phyloP scores from a whole-genome alignment of 805 yeast genomes.

The Candida lessepsii region DNA sequence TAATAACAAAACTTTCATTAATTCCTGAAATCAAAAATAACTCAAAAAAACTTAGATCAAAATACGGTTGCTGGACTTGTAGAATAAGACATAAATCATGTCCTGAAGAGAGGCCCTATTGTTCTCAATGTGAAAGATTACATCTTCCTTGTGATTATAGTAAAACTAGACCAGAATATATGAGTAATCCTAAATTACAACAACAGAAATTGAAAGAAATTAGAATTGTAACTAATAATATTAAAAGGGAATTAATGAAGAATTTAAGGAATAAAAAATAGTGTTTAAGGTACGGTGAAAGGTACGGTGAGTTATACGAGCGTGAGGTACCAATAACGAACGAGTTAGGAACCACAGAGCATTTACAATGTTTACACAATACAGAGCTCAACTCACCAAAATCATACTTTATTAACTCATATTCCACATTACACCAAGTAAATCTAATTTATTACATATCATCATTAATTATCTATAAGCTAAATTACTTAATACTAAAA shows the following conservation, averaged over 20 bases:
- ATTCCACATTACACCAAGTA: no score
- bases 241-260: conserved; percentile 5
- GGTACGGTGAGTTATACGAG: no score
- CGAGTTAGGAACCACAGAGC: no score
- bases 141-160: conserved; percentile 52
- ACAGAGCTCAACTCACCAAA: no score
- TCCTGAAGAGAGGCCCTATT: conserved; percentile 61
- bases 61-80: conserved; percentile 75
- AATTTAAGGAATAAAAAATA: conserved; percentile 1
- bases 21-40: not conserved
- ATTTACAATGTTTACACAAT: no score
- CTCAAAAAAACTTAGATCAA: not conserved
- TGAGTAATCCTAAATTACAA: conserved; percentile 35
- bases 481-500: not conserved
- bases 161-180: conserved; percentile 39
- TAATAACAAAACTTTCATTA: not conserved
- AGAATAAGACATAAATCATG: conserved; percentile 71
- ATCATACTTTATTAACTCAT: no score
- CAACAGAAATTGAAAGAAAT: conserved; percentile 17
- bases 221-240: conserved; percentile 8
- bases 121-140: conserved; percentile 56
- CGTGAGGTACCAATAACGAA: no score
- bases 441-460: no score
- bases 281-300: no score
- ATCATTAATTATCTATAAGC: not conserved